These are phyloP conservation scores for Colletotrichum gloeosporioides DNA, from an alignment of 2,329 filamentous ascomycete species.

Conservation along the genomic window DNA sequence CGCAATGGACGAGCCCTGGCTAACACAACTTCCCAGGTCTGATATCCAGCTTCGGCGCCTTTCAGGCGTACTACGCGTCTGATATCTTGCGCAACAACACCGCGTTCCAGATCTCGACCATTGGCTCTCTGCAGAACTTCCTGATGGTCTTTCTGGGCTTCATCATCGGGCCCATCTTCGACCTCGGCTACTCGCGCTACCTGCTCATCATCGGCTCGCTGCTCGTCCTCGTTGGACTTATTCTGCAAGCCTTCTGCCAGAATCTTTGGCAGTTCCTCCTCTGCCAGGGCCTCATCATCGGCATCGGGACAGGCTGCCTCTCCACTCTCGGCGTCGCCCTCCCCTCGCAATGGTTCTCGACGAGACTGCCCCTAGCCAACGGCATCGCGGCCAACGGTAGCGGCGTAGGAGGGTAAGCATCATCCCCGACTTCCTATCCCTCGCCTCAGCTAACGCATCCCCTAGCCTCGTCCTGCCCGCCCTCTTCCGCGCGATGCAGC, in stretches of 20 bases:
- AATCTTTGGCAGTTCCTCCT: constrained; percentile 33
- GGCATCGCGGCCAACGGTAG: constrained; percentile 38
- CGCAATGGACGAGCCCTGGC: background rate
- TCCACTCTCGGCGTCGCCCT: constrained; percentile 42
- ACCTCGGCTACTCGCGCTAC: constrained; percentile 48
- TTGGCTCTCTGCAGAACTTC: constrained; percentile 52
- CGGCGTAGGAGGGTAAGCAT: constrained; percentile 28
- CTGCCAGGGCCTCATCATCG: constrained; percentile 48
- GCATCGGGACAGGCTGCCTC: constrained; percentile 47
- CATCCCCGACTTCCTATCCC: no score
- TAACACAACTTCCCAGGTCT: constrained; percentile 31
- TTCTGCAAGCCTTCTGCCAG: constrained; percentile 22
- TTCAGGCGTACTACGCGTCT: constrained; percentile 56
- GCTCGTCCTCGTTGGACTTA: constrained; percentile 48
- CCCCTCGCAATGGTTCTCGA: constrained; percentile 37
- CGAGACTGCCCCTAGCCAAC: constrained; percentile 31
- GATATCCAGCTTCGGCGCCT: constrained; percentile 53
- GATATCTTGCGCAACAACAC: constrained; percentile 24
- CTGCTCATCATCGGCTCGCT: constrained; percentile 46
- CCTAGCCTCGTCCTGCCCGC: constrained; percentile 6
- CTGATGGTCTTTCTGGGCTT: constrained; percentile 48
- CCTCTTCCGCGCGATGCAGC: constrained; percentile 6
- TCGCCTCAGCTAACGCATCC: background rate
- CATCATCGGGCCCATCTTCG: constrained; percentile 50
- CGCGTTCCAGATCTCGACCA: constrained; percentile 41